Base-by-base conservation (phyloP, 2,329 filamentous ascomycete genomes). In the Pestalotiopsis sp. region DNA sequence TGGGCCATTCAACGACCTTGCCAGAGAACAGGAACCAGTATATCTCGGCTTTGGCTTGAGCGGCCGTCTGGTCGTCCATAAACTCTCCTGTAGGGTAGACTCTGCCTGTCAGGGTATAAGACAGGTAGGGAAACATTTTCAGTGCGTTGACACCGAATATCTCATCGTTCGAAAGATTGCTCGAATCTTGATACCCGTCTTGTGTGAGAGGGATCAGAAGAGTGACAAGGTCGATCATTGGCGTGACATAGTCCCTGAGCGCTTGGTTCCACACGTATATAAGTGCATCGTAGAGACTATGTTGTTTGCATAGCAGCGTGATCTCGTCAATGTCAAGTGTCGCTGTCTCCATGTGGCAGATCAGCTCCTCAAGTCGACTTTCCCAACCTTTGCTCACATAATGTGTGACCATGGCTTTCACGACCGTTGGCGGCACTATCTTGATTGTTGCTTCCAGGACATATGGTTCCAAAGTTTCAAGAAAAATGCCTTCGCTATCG, bases 201-300 rank as follows among this genome's bases (percentile, higher is more conserved):
- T 86, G 86, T 80, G 87, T 86, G n/a, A 88, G 79, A 36, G 84
- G 89, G 73, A 87, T 82, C 40, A 92, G 78, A n/a, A 98, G 84
- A 14, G 88, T 83, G 63, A 97, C 83, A 2, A 99, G 87, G 70
- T 98, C 94, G 73, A 94, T 91, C 68, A 98, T 84, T 1, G 96
- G 95, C 1, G 95, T 97, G 70, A 98, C 91, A 75, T 97, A 98
- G 79, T 99, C 97, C 70, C 86, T 84, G 36, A 99, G 84, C 2
- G 94, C 94, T 79, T 93, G 92, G 70, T 97, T 98, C 96, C 96
- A 99, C 67, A 99, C 93, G 78, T 98, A 98, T 58, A 97, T 94
- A 68, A 98, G 88, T 2, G 96, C 97, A 80, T 99, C 97, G 77
- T 98, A 99, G 4, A 99, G 87, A 72, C 92, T 90, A 78, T 98